These are phyloP conservation scores for Kuraishia hungarica DNA, from an alignment of 805 yeast genomes.

Conservation along the genomic window DNA sequence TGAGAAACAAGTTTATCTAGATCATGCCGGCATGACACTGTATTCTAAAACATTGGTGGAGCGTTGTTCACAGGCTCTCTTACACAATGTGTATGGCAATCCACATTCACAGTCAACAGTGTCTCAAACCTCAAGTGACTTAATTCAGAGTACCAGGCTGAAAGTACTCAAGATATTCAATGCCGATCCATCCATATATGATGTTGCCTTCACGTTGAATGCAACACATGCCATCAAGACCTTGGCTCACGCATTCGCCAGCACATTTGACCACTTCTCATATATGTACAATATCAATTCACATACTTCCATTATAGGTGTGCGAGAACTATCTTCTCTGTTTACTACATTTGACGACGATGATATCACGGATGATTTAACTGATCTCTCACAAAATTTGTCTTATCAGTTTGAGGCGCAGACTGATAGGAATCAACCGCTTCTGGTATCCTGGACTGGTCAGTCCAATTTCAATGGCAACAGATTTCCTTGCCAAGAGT, in stretches of 20 bases:
- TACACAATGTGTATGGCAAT: conserved; percentile 22
- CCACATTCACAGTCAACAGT: conserved; percentile 33
- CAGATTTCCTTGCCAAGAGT: conserved; percentile 22
- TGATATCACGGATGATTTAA: conserved; percentile 1
- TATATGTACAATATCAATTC: conserved; percentile 24
- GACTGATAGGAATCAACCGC: conserved; percentile 4
- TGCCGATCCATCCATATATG: conserved; percentile 26
- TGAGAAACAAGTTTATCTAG: conserved; percentile 21
- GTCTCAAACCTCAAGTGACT: conserved; percentile 17
- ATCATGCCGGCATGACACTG: conserved; percentile 35
- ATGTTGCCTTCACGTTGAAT: conserved; percentile 30
- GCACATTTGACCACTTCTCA: conserved; percentile 11
- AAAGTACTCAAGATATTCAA: conserved; percentile 22
- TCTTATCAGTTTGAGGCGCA: background rate
- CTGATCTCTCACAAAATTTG: background rate
- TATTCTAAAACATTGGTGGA: conserved; percentile 21
- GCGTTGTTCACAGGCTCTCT: conserved; percentile 14
- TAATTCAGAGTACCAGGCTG: conserved; percentile 19
- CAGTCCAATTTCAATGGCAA: conserved; percentile 37
- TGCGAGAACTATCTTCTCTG: conserved; percentile 17
- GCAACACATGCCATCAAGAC: conserved; percentile 30
- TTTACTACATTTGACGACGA: conserved; percentile 9
- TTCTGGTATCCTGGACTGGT: conserved; percentile 29
- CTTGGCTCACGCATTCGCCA: conserved; percentile 20
- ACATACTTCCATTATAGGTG: conserved; percentile 35